Percentiles rank a stretch among this genome's conserved stretches.
phyloP scores from a whole-genome alignment of 164 flowering plant genomes.

The Umbilicus rupestris region DNA sequence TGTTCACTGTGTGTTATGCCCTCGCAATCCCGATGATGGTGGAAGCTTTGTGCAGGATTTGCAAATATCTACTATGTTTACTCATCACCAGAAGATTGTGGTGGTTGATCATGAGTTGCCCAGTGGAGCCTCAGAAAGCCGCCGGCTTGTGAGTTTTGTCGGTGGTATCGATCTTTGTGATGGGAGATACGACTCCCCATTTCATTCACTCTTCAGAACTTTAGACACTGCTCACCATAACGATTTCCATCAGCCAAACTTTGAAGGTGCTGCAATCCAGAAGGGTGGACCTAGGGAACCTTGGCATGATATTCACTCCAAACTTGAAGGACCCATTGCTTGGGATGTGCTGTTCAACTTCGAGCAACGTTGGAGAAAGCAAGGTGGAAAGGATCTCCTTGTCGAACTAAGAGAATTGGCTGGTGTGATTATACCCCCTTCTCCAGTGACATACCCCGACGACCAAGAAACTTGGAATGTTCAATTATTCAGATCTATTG shows the following conservation, averaged over 20 bases:
- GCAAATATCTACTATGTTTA: conserved; percentile 38
- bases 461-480: conserved; percentile 48
- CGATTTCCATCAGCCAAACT: conserved; percentile 70
- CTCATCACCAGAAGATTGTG: conserved; percentile 63
- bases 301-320: conserved; percentile 70
- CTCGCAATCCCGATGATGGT: conserved; percentile 37
- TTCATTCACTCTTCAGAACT: conserved; percentile 51
- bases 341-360: conserved; percentile 73
- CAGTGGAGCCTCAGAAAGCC: conserved; percentile 15
- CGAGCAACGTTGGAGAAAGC: conserved; percentile 62
- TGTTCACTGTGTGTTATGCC: conserved; percentile 47
- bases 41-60: conserved; percentile 33
- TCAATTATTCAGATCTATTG: conserved; percentile 62
- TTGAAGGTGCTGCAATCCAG: conserved; percentile 34
- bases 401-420: conserved; percentile 18
- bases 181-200: conserved; percentile 53
- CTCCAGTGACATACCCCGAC: conserved; percentile 15
- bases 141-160: conserved; percentile 48
- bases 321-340: conserved; percentile 60
- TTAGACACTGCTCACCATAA: conserved; percentile 31
- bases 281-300: conserved; percentile 84
- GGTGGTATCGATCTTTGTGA: conserved; percentile 79
- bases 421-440: conserved; percentile 19
- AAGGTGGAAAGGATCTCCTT: conserved; percentile 21
- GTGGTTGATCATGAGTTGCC: conserved; percentile 40